Evolutionary conservation across 2,329 filamentous ascomycete species (phyloP), one percentile per base, ranked within the genome.

Genomic region (Alternaria burnsii): DNA sequence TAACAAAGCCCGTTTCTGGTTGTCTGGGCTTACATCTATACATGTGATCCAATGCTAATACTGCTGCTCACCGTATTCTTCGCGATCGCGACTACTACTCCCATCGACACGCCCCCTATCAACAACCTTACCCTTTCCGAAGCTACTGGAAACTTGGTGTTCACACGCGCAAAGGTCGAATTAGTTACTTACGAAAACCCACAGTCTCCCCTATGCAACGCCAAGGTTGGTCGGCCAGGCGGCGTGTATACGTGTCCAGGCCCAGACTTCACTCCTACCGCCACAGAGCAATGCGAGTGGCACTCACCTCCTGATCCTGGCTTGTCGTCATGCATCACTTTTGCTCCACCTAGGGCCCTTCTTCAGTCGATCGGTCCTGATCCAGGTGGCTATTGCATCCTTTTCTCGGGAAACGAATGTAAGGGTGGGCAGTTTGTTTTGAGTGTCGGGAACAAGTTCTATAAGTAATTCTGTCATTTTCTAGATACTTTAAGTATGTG

Each of bases 241-340:
- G 43, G 43, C 24, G 43, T 56, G 16, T 56, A 56, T 32, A 38
- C 47, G 11, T 50, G 53, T 22, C 53, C 43, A 10, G 16, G 24
- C 0, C 43, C 53, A 8, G n/a, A 41, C 22, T 56, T 56, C 34
- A 43, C 38, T 1, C 30, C 53, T 11, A 42, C 53, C 8, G 42
- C 43, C 16, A 41, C 44, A 14, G 34, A 50, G 14, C 12, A n/a
- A 34, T 56, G 54, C 43, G 18, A 34, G 14, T 56, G 44, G 54
- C 18, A 24, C 9, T 20, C 34, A 7, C 53, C 53, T 24, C 26
- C 42, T 10, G 22, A 18, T 47, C n/a, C 36, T 3, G 36, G 16
- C 36, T n/a, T 38, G 4, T 38, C 7, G 1, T n/a, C 3, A 38
- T 38, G 36, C 3, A 38, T 38, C 8, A 38, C 36, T 1, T 38